Conservation (phyloP, 1,284 basidiomycete genomes). For the Entoloma clypeatum region DNA sequence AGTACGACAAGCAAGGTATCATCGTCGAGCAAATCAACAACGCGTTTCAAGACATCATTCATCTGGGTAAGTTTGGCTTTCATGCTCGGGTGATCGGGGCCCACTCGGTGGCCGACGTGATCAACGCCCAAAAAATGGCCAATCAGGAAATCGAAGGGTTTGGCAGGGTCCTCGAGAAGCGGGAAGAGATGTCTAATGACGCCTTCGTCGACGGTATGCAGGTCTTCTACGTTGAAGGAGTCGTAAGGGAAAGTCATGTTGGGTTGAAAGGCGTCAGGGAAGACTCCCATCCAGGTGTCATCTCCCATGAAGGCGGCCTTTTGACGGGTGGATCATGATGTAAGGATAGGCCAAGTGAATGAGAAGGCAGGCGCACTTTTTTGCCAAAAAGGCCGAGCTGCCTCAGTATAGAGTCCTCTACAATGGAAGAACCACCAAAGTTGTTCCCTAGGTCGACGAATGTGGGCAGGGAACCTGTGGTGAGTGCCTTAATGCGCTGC, state of each 20-base stretch:
- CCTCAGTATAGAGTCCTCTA: slow-evolving; percentile 81
- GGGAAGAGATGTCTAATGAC: slow-evolving; percentile 84
- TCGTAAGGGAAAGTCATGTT: slow-evolving; percentile 84
- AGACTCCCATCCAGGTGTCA: slow-evolving; percentile 93
- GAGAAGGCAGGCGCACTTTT: slow-evolving; percentile 51
- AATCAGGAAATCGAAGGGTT: slow-evolving; percentile 73
- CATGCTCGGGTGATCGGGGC: slow-evolving; percentile 88
- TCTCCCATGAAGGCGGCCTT: slow-evolving; percentile 89
- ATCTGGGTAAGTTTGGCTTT: slow-evolving; percentile 82
- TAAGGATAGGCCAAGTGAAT: neutral
- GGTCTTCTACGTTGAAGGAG: slow-evolving; percentile 98
- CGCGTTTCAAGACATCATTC: slow-evolving; percentile 72
- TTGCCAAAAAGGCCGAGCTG: slow-evolving; percentile 55
- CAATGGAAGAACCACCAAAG: slow-evolving; percentile 83
- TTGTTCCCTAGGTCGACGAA: slow-evolving; percentile 94
- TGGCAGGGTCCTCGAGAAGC: slow-evolving; percentile 49
- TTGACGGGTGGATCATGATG: slow-evolving; percentile 15
- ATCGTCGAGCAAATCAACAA: slow-evolving; percentile 69
- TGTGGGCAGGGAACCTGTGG: slow-evolving; percentile 93
- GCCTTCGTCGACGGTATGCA: slow-evolving; percentile 93
- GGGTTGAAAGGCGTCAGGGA: slow-evolving; percentile 69
- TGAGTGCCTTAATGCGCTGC: slow-evolving; percentile 93
- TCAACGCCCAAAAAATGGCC: slow-evolving; percentile 98
- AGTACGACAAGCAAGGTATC: slow-evolving; percentile 89
- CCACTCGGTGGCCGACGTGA: slow-evolving; percentile 93